Base-by-base conservation (phyloP, 2,329 filamentous ascomycete species). In the Neonectria ditissima region DNA sequence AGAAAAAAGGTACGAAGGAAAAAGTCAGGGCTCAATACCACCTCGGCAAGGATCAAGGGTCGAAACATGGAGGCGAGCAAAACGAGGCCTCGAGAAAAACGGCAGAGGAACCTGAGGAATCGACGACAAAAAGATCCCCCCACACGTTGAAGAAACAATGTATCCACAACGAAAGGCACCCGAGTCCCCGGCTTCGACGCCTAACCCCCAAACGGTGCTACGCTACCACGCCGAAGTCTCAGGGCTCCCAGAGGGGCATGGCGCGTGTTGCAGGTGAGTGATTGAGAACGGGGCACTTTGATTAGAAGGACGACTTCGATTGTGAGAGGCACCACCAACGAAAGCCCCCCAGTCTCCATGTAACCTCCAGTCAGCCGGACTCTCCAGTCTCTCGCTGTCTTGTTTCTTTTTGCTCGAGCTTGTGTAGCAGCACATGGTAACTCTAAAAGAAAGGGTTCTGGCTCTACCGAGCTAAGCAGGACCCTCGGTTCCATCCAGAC, bases 111-210 rank as follows among this genome's bases (percentile, higher is more conserved):
- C 52, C 53, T 30, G 44, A 37, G 44, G 20, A 54, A n/a, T 24
- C 32, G 50, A 24, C 24, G 22, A 44, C 55, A 43, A 69, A 50
- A 48, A 50, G 63, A 59, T 65, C 52, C 65, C 50, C 55, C 44
- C 5, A 58, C 54, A 62, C 51, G 59, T 70, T 72, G 59, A 59
- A 71, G 60, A 63, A 63, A 59, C 39, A 20, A 18, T 58, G 28
- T 5, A 30, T 53, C 53, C 59, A 34, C 55, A 47, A 45, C 18
- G 5, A 44, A 62, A 22, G 30, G 34, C 59, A 47, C 56, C 39
- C 34, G 16, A 26, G 16, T 32, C 32, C 22, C 37, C 51, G 13
- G 18, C 37, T 26, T 5, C 2, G 3, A 5, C 30, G 32, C 22
- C 43, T 57, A 45, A 52, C 41, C 50, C 30, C 32, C 39, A 18